Evolutionary conservation across 1,284 basidiomycete species (phyloP), one percentile per base, ranked within the genome.

Genomic region (Ganoderma resinaceum): DNA sequence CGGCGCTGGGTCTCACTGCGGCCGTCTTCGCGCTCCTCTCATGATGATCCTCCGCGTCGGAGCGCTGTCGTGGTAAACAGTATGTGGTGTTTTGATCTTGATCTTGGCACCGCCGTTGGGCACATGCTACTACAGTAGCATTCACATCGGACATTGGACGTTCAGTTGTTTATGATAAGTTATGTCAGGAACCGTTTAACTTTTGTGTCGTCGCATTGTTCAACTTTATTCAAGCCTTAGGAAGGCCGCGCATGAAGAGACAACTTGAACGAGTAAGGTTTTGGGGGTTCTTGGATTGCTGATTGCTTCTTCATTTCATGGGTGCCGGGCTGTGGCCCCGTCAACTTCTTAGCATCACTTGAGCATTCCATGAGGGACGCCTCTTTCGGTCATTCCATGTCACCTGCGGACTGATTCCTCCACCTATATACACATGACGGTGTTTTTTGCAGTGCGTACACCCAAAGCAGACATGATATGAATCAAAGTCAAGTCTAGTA

Each of bases 1-100:
- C 35, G 37, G 62, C 52, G 52, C 49, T 63, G 35, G 62, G 49
- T 26, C n/a, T 53, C 33, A 57, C 62, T 14, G 62, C 62, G 11
- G 49, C 31, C 3, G 37, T 63, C 14, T 40, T 57, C 52, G 61
- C 52, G 37, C 49, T 63, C 23, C 37, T 63, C 9, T 55, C 62
- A 29, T 57, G 52, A 55, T 49, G 46, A 26, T 26, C 12, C 23
- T 26, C 23, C n/a, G 31, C 16, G 33, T 63, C 49, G 62, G 33
- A 31, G 26, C 18, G 35, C 23, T 1, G 26, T 29, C 35, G 9
- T 38, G n/a, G 5, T 53, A 2, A 8, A 1, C 42, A 43, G 23
- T 23, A 11, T 46, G 49, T 20, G 31, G 16, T 55, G 49, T 12
- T 40, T 31, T 46, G 23, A 12, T n/a, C n/a, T 62, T 43, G n/a